These are phyloP conservation scores for Colletotrichum sp. DNA, from an alignment of 2,329 filamentous ascomycete genomes.

Conservation along the genomic window DNA sequence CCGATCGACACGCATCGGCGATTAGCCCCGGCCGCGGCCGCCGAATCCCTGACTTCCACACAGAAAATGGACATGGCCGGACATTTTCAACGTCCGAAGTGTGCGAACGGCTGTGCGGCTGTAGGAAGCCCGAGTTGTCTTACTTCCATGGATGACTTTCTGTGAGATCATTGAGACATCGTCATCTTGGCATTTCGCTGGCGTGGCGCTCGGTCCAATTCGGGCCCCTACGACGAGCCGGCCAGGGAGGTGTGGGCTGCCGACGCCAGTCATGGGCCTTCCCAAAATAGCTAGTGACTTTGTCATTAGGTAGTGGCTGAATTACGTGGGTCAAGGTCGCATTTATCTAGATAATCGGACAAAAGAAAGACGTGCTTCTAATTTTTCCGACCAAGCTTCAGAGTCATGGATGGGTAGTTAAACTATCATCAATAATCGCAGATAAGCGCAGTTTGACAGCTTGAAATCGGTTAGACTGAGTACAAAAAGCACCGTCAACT, in stretches of 20 bases:
- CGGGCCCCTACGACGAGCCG: not conserved
- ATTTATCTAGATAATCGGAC: not conserved
- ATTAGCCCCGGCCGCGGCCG: not conserved
- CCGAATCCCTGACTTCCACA: not conserved
- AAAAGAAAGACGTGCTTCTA: not conserved
- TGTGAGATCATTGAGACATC: conserved; percentile 2
- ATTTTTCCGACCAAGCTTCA: not conserved
- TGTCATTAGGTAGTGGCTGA: not conserved
- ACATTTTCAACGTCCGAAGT: conserved; percentile 12
- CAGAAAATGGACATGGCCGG: not conserved
- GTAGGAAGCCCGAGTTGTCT: not conserved
- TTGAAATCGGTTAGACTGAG: not conserved
- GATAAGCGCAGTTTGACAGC: not conserved
- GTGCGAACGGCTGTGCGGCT: not conserved
- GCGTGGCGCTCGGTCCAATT: not conserved
- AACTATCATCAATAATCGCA: not conserved
- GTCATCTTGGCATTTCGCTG: not conserved
- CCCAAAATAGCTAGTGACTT: not conserved
- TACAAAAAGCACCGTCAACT: not conserved
- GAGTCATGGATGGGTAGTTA: not conserved
- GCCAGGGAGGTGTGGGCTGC: not conserved
- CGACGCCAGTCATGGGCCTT: not conserved
- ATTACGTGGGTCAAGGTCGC: not conserved
- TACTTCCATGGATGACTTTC: not conserved
- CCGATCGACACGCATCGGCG: not conserved